Base-by-base conservation (phyloP, 2,329 filamentous ascomycete genomes). In the Phyllosticta capitalensis region DNA sequence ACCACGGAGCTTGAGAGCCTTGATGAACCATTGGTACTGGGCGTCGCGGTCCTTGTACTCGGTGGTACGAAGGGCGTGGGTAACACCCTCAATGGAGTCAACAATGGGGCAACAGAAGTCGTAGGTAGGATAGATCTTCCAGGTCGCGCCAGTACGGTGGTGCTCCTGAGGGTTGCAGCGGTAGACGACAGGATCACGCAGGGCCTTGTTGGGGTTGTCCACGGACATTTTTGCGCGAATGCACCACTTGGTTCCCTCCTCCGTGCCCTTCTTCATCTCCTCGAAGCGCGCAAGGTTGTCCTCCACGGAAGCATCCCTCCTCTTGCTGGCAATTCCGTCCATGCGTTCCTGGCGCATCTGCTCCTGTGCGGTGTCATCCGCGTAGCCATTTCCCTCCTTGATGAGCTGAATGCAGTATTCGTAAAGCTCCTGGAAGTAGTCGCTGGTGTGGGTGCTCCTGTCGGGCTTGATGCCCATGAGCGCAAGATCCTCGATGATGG, bases 121-220 rank as follows among this genome's bases (percentile, higher is more conserved):
- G 78, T 94, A 94, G 64, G 87, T 92, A 33, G 89, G 89, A 75
- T 92, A 92, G 70, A 90, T 87, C 76, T 92, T 92, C 88, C 89
- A 92, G 63, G 80, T 84, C 61, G 78, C 82, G 30, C 89, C 89
- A 1, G 89, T 94, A 65, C 89, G 85, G 77, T 94, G 89, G 73
- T 94, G 88, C 10, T 78, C 72, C 54, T 80, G 71, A 5, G 83
- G 79, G 69, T 95, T 96, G 83, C 91, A 96, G 65, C 94, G 87
- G 81, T 96, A 97, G 73, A 99, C 95, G 74, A 97, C 92, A 12
- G 94, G 94, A 73, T 99, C 94, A 65, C 94, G 84, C 83, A 97
- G 86, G 57, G 94, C 90, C 76, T 95, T 95, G 80, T 99, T 97
- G 64, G 88, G 88, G 76, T 94, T 88, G 73, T 95, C 89, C 66